These are phyloP conservation scores for Apiospora kogelbergensis DNA, from an alignment of 2,329 filamentous ascomycete genomes.

Conservation along the genomic window DNA sequence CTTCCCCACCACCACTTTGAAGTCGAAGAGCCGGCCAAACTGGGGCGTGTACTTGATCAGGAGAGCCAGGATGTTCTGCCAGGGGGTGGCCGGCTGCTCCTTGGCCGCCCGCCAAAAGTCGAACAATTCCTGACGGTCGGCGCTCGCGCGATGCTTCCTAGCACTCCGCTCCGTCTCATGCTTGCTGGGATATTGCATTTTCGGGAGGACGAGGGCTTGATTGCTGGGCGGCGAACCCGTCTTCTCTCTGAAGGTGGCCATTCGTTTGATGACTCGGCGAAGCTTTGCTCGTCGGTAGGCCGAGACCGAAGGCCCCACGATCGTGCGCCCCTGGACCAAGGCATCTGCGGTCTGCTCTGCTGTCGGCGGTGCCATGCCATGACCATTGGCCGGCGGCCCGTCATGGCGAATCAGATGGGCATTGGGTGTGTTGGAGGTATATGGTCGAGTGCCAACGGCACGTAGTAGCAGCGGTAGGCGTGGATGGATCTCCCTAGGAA, in stretches of 20 bases:
- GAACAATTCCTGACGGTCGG: slow-evolving; percentile 2
- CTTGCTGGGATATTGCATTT: slow-evolving; percentile 17
- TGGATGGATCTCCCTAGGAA: slow-evolving; percentile 25
- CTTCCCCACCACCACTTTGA: slow-evolving; percentile 27
- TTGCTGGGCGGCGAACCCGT: slow-evolving; percentile 8
- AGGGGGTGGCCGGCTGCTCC: slow-evolving; percentile 16
- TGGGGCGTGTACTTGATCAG: slow-evolving; percentile 26
- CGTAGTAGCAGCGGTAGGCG: slow-evolving; percentile 9
- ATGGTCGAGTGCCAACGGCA: slow-evolving; percentile 1
- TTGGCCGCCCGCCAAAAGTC: slow-evolving; percentile 3
- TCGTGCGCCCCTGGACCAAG: slow-evolving; percentile 6
- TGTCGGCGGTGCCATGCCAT: not conserved
- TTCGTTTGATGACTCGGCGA: slow-evolving; percentile 17
- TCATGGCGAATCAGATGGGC: not conserved
- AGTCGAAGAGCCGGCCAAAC: slow-evolving; percentile 23
- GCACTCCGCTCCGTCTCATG: slow-evolving; percentile 14
- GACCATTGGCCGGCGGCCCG: not conserved
- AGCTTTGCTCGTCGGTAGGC: slow-evolving; percentile 12
- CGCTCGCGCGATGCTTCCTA: not conserved
- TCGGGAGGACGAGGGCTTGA: slow-evolving; percentile 17
- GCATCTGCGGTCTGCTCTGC: slow-evolving; percentile 5
- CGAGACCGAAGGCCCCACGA: slow-evolving; percentile 13
- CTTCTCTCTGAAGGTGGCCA: not conserved
- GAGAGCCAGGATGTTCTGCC: slow-evolving; percentile 22
- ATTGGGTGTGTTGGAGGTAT: not conserved